These are phyloP conservation scores for Globisporangium cederbergense DNA, from an alignment of 352 stramenopile species.

Conservation along the genomic window DNA sequence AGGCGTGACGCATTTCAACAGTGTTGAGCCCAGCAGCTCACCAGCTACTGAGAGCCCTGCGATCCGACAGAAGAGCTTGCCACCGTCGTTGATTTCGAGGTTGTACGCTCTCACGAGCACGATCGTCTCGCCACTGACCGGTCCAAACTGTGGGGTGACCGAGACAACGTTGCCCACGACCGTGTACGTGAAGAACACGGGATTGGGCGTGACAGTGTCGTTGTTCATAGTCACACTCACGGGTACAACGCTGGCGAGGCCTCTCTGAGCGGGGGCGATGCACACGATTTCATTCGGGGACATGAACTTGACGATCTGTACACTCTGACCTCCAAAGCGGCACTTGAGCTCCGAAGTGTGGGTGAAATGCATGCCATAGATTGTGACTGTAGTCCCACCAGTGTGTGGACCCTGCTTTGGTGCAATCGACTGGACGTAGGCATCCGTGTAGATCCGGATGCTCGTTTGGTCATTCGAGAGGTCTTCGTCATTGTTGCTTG, in stretches of 20 bases:
- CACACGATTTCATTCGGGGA: conserved; percentile 74
- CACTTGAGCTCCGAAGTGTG: conserved; percentile 52
- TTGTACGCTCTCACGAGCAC: conserved; percentile 62
- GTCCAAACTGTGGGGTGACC: conserved; percentile 45
- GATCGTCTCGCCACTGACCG: conserved; percentile 44
- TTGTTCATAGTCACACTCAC: conserved; percentile 77
- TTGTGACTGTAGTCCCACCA: conserved; percentile 78
- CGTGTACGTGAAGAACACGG: conserved; percentile 83
- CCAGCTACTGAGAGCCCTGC: conserved; percentile 26
- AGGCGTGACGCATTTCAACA: conserved; percentile 53
- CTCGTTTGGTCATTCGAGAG: conserved; percentile 58
- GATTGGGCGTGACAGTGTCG: conserved; percentile 47
- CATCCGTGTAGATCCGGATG: conserved; percentile 76
- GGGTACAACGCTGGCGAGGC: conserved; percentile 33
- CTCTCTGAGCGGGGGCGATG: conserved; percentile 43
- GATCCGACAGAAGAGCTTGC: conserved; percentile 42
- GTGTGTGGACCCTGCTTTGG: conserved; percentile 68
- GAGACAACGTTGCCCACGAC: conserved; percentile 43
- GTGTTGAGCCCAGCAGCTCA: conserved; percentile 27
- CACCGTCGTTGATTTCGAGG: conserved; percentile 38
- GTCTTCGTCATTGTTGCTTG: conserved; percentile 64
- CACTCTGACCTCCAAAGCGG: conserved; percentile 63
- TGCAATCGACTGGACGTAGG: conserved; percentile 59
- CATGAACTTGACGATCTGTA: conserved; percentile 60
- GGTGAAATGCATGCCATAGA: conserved; percentile 84